Evolutionary conservation across 352 stramenopile genomes (phyloP).

Genomic region (Phytopythium delawarense): DNA sequence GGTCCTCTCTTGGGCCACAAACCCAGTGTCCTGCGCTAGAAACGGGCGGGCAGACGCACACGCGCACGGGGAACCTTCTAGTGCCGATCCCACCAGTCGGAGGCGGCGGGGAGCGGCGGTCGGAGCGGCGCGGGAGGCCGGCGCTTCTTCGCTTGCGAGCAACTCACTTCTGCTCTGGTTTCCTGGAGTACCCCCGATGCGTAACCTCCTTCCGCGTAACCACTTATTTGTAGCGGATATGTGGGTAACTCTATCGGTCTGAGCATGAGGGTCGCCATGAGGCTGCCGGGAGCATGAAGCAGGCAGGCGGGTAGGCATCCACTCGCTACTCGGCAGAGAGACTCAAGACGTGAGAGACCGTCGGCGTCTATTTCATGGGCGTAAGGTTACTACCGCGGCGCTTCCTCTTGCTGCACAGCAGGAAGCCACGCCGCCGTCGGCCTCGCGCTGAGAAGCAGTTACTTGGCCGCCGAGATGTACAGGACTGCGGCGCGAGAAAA

Average conservation of each 20-base stretch:
- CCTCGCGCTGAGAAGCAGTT: constrained; percentile 5
- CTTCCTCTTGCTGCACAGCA: not conserved
- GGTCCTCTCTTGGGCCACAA: not conserved
- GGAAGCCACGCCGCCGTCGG: not conserved
- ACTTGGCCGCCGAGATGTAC: constrained; percentile 86
- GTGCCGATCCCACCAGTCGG: not conserved
- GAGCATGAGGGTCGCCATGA: too few relatives aligned
- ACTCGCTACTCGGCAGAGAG: not conserved
- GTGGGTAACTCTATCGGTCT: too few relatives aligned
- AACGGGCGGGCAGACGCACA: not conserved
- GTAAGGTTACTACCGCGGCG: not conserved
- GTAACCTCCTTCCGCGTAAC: not conserved
- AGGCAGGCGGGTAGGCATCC: too few relatives aligned
- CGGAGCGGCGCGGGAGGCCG: not conserved
- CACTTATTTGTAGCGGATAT: not conserved
- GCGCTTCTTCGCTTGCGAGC: not conserved
- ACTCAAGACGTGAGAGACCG: not conserved
- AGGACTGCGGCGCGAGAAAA: constrained; percentile 39
- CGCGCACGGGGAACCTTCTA: not conserved
- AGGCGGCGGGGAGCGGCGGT: not conserved
- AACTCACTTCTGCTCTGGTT: not conserved
- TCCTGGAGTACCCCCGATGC: not conserved
- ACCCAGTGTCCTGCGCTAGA: not conserved
- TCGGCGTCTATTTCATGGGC: not conserved
- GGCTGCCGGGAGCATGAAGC: too few relatives aligned